phyloP scores from a whole-genome alignment of 768 basidiomycete genomes.

The Chalciporus piperatus region DNA sequence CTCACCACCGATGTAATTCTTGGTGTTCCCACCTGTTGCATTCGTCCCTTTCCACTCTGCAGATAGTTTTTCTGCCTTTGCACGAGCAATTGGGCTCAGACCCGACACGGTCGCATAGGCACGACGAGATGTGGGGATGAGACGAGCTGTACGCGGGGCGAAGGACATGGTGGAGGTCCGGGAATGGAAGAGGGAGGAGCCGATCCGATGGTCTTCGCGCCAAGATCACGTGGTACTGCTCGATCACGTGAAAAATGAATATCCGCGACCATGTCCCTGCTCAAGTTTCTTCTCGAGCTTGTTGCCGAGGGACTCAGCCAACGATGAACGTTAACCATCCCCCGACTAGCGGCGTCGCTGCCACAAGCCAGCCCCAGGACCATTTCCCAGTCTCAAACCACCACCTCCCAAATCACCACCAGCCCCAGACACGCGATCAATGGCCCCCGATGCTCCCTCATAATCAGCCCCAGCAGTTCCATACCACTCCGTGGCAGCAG shows the following conservation, averaged over 20 bases:
- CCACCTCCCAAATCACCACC: conserved; percentile 18
- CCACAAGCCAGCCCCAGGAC: conserved; percentile 6
- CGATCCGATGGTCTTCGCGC: conserved; percentile 1
- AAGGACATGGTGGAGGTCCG: conserved; percentile 21
- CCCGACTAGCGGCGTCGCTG: conserved; percentile 15
- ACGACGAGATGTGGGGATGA: conserved; percentile 16
- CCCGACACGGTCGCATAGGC: conserved; percentile 49
- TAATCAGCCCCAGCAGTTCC: conserved; percentile 29
- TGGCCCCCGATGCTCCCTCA: conserved; percentile 28
- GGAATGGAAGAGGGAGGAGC: conserved; percentile 4
- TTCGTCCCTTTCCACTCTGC: conserved; percentile 84
- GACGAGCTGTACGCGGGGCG: conserved; percentile 13
- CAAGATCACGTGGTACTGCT: conserved; percentile 13
- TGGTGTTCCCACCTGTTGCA: conserved; percentile 81
- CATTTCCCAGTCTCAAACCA: conserved; percentile 13
- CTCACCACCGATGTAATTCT: conserved; percentile 89
- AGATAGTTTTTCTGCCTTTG: conserved; percentile 68
- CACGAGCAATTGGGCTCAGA: conserved; percentile 52
- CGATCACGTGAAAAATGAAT: background rate
- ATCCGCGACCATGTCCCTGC: too few species aligned
- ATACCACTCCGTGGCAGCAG: conserved; percentile 30
- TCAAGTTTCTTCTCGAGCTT: background rate
- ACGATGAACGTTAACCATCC: conserved; percentile 19
- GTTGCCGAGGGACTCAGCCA: background rate
- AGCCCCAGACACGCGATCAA: conserved; percentile 17